phyloP scores from a whole-genome alignment of 1,139 yeast genomes.

The Spathaspora sp. region DNA sequence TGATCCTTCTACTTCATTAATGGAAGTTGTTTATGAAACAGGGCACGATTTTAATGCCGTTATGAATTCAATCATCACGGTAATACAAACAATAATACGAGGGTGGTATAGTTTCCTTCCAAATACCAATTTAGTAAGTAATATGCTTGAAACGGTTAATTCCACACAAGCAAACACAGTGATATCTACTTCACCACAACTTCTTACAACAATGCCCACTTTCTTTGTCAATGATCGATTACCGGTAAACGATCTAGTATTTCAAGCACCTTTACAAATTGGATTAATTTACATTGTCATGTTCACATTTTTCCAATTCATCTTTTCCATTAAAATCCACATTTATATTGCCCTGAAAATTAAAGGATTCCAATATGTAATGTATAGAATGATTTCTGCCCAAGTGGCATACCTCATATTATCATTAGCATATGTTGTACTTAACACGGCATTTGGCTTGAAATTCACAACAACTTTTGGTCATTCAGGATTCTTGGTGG shows the following conservation, averaged over 20 bases:
- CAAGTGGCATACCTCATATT: constrained; percentile 44
- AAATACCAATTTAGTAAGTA: constrained; percentile 19
- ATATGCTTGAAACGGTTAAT: constrained; percentile 21
- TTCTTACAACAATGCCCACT: constrained; percentile 25
- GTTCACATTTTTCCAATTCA: constrained; percentile 33
- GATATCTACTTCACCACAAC: constrained; percentile 20
- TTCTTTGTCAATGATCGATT: constrained; percentile 20
- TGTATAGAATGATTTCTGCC: constrained; percentile 38
- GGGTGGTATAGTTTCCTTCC: constrained; percentile 18
- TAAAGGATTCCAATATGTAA: constrained; percentile 36
- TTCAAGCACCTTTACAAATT: constrained; percentile 33
- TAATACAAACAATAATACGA: constrained; percentile 18
- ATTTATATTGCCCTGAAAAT: constrained; percentile 29
- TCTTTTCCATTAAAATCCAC: constrained; percentile 28
- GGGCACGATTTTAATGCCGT: constrained; percentile 35
- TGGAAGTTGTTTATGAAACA: constrained; percentile 30
- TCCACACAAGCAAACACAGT: constrained; percentile 18
- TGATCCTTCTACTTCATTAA: constrained; percentile 16
- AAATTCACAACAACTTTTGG: constrained; percentile 35
- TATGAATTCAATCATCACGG: constrained; percentile 19
- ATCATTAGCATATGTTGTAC: constrained; percentile 39
- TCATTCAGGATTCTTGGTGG: constrained; percentile 47
- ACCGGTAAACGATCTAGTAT: constrained; percentile 25
- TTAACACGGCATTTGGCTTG: constrained; percentile 48
- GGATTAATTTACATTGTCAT: constrained; percentile 32